Percentiles rank a stretch among this genome's conserved stretches.
Conservation (phyloP, 2,329 filamentous ascomycete genomes). For the Colletotrichum zoysiae region DNA sequence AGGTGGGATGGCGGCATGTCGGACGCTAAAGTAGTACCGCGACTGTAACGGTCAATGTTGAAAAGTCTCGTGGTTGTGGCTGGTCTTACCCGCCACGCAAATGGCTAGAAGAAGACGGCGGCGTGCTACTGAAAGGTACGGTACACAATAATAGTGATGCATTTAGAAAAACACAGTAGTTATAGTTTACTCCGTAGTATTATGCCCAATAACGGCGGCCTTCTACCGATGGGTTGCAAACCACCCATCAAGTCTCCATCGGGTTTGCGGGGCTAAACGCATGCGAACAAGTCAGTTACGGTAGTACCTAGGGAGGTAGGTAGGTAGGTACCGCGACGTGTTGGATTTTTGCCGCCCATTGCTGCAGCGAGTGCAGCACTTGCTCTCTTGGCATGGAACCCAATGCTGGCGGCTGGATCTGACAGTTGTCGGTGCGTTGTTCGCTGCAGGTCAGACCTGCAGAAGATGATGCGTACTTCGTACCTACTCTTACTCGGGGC, state of each 20-base stretch:
- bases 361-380: constrained; percentile 8
- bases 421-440: constrained; percentile 13
- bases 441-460: background rate
- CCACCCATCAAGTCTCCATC: background rate
- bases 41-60: constrained; percentile 16
- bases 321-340: no score
- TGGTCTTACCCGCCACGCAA: constrained; percentile 21
- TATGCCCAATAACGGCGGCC: background rate
- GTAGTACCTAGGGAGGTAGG: no score
- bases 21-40: constrained; percentile 19
- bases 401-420: background rate
- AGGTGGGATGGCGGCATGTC: constrained; percentile 7
- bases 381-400: background rate
- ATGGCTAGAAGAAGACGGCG: background rate
- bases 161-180: no score
- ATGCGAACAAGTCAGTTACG: background rate
- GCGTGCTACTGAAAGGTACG: no score
- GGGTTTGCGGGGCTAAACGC: background rate
- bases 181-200: no score
- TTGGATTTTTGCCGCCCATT: background rate
- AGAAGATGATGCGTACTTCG: background rate
- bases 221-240: background rate
- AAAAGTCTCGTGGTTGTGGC: constrained; percentile 36
- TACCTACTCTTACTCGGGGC: background rate
- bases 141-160: no score